Conservation (phyloP, 495 filamentous ascomycete genomes). For the Gamarada debralockiae region DNA sequence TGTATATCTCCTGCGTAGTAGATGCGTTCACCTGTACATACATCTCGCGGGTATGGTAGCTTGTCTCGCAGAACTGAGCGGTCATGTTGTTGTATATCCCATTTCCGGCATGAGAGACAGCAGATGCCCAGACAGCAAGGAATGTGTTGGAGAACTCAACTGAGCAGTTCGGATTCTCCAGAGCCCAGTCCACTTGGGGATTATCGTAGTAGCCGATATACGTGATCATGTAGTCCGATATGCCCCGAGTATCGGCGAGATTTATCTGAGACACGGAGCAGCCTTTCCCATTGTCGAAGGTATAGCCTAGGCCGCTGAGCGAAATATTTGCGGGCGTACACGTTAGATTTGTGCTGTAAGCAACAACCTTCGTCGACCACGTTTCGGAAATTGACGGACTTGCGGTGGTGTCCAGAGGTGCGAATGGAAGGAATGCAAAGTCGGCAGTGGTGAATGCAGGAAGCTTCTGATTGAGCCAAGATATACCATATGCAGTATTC, state of each 20-base stretch:
- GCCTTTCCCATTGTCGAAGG: conserved; percentile 27
- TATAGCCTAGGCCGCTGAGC: background rate
- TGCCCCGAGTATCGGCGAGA: background rate
- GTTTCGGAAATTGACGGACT: conserved; percentile 7
- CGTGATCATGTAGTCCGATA: conserved; percentile 9
- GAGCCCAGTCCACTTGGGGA: conserved; percentile 1
- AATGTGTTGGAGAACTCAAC: conserved; percentile 24
- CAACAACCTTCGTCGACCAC: conserved; percentile 30
- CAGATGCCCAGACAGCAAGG: conserved; percentile 24
- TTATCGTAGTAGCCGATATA: conserved; percentile 33
- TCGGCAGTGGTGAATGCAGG: conserved; percentile 36
- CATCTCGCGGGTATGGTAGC: conserved; percentile 32
- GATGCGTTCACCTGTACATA: conserved; percentile 26
- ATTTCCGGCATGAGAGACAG: background rate
- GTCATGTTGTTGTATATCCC: conserved; percentile 21
- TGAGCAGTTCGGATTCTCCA: conserved; percentile 26
- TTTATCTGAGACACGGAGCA: conserved; percentile 19
- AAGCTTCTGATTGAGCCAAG: conserved; percentile 34
- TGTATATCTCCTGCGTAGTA: background rate
- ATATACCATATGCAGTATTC: conserved; percentile 30
- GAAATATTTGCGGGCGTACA: conserved; percentile 30
- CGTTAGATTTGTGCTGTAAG: conserved; percentile 30
- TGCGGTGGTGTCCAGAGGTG: background rate
- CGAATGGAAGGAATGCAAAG: conserved; percentile 35
- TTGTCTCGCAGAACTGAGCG: conserved; percentile 34